Evolutionary conservation across 164 flowering plant genomes (phyloP), one percentile per base, ranked within the genome.

Genomic region (grape (Vitis vinifera)): DNA sequence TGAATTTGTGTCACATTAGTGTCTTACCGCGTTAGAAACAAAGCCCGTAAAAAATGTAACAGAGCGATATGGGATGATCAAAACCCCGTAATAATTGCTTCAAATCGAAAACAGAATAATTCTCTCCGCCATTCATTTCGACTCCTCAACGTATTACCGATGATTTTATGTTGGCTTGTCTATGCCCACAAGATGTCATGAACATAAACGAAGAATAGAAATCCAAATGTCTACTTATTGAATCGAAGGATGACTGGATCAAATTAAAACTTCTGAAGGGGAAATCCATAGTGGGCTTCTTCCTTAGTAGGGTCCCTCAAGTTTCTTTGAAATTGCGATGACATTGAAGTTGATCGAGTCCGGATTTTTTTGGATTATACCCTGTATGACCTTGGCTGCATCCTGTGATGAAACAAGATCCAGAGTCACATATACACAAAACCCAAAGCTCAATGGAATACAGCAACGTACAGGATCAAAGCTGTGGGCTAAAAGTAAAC

Each of bases 281-380:
- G n/a, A 23, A 23, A 23, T 23, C 27, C 27, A 23, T 23, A 23
- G 27, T 23, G 27, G 27, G 27, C 66, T 51, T 23, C 65, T 51
- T 60, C 59, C 9, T 19, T 68, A 55, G 27, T 23, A 23, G 27
- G 27, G 2, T 23, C 27, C 27, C 27, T 57, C 77, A 9, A 65
- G 55, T 67, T 83, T 90, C 89, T 85, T 95, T 4, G 97, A 91
- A 66, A 93, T 66, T 2, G 98, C 93, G 52, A 95, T 95, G 62
- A 92, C 92, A 66, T 90, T 95, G 89, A 93, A 95, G 78, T 86
- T 93, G 73, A 87, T 74, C 0, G 98, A 90, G 7, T 79, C 77
- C 0, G 99, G 98, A 73, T 84, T 90, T 67, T 88, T 88, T 65
- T 84, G 74, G 64, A 95, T 91, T 81, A 86, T 75, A 48, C 74